Conservation (phyloP, 331 rosid species). For the Prunus yedoensis region DNA sequence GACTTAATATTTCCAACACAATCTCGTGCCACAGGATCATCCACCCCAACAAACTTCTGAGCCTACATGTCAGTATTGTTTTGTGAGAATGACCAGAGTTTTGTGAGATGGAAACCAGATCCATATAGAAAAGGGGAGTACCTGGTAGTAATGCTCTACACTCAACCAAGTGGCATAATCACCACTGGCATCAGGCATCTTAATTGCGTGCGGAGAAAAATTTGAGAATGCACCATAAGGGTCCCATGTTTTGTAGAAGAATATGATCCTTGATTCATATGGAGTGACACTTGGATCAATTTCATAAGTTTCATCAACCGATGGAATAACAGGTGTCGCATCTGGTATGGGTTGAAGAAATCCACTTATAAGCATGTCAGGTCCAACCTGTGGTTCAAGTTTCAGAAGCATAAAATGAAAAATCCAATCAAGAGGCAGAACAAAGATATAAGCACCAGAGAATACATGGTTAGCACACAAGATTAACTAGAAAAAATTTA, state of each 20-base stretch:
- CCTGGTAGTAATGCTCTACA: constrained; percentile 97
- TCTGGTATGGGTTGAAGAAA: constrained; percentile 87
- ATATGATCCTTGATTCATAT: constrained; percentile 68
- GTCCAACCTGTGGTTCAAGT: constrained; percentile 68
- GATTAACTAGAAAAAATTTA: background rate
- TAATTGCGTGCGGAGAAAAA: constrained; percentile 88
- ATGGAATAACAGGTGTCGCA: constrained; percentile 70
- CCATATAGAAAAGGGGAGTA: constrained; percentile 29
- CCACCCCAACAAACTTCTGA: constrained; percentile 66
- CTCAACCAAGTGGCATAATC: constrained; percentile 66
- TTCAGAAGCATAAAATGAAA: constrained; percentile 11
- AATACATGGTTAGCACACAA: background rate
- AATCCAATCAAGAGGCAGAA: constrained; percentile 5
- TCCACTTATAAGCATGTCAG: constrained; percentile 89
- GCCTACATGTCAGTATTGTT: constrained; percentile 46
- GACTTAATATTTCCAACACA: constrained; percentile 70
- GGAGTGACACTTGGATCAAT: constrained; percentile 78
- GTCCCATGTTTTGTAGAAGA: constrained; percentile 92
- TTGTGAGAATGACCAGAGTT: background rate
- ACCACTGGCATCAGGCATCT: constrained; percentile 65
- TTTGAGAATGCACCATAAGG: constrained; percentile 83
- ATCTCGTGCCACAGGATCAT: constrained; percentile 59
- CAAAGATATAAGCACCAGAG: background rate
- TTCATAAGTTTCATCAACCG: constrained; percentile 70
- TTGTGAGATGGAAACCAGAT: constrained; percentile 14